phyloP scores from a whole-genome alignment of 176 grass and related monocot genomes.

The Triticum aestivum region IWGSC_CS_RefSeq_v2.1 NC_057808.1:405914525-405915024 shows the following conservation, averaged over 20 bases:
- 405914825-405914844: not conserved
- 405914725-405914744: not conserved
- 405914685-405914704: not conserved
- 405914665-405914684: not conserved
- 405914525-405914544: not conserved
- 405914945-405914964: not conserved
- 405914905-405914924: not conserved
- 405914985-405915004: not conserved
- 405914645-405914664: not conserved
- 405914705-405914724: not conserved
- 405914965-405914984: not conserved
- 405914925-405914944: not conserved
- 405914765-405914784: not conserved
- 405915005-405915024: constrained; percentile 43
- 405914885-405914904: not conserved
- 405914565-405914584: not conserved
- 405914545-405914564: not conserved
- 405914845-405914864: not conserved
- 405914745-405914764: not conserved
- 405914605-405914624: not conserved
- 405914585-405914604: not conserved
- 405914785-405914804: not conserved
- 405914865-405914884: not conserved
- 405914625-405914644: not conserved
- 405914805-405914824: not conserved